Evolutionary conservation across 2,329 filamentous ascomycete genomes (phyloP).

Genomic region (Tricladium varicosporioides): DNA sequence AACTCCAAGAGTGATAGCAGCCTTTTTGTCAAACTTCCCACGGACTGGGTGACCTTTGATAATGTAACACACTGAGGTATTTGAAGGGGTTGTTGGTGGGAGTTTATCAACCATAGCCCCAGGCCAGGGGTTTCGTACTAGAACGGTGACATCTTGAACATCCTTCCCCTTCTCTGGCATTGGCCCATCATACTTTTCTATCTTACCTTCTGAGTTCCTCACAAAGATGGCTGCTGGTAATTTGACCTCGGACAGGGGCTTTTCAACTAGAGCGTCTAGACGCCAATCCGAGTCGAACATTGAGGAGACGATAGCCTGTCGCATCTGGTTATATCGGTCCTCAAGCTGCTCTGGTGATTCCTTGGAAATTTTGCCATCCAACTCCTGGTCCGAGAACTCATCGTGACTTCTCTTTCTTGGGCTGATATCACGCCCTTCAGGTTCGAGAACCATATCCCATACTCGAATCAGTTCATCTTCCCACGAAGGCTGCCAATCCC

Average conservation of each 20-base stretch:
- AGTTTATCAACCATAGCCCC: conserved; percentile 62
- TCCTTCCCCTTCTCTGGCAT: conserved; percentile 48
- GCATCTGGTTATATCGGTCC: conserved; percentile 46
- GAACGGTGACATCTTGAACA: conserved; percentile 65
- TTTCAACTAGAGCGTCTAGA: conserved; percentile 67
- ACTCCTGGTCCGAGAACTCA: conserved; percentile 39
- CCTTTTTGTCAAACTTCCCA: conserved; percentile 73
- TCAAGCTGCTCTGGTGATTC: conserved; percentile 36
- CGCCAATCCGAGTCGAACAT: conserved; percentile 81
- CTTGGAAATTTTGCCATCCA: conserved; percentile 13
- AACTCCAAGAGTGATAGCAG: conserved; percentile 65
- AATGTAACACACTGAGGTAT: conserved; percentile 80
- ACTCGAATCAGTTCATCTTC: conserved; percentile 75
- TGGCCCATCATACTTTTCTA: conserved; percentile 71
- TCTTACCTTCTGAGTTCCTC: conserved; percentile 59
- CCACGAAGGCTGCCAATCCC: conserved; percentile 59
- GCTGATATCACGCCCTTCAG: conserved; percentile 31
- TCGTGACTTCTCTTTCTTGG: conserved; percentile 48
- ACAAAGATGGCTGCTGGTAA: conserved; percentile 71
- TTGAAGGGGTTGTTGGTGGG: conserved; percentile 64
- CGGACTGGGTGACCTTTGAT: conserved; percentile 72
- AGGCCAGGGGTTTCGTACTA: conserved; percentile 78
- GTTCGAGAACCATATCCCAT: conserved; percentile 72
- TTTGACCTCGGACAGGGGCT: conserved; percentile 62
- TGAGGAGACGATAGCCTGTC: conserved; percentile 62